Conservation (phyloP, 2,329 filamentous ascomycete species). For the Xylariaceae sp. region DNA sequence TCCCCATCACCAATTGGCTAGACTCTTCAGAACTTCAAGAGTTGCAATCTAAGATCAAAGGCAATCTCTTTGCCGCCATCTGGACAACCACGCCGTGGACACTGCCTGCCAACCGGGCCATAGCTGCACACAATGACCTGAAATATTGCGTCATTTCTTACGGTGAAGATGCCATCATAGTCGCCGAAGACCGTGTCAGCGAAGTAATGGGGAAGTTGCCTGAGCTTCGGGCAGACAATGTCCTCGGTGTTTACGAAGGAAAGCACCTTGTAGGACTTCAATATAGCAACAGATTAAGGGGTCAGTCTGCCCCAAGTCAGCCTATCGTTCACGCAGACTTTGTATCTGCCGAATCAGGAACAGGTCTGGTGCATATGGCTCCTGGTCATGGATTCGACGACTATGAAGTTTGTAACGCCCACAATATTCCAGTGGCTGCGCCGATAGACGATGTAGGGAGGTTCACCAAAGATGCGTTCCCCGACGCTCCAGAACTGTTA, state of each 20-base stretch:
- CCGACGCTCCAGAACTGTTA: slow-evolving; percentile 63
- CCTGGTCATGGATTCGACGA: slow-evolving; percentile 97
- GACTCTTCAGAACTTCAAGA: slow-evolving; percentile 33
- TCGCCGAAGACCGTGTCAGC: slow-evolving; percentile 70
- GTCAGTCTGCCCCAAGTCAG: slow-evolving; percentile 52
- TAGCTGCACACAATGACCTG: slow-evolving; percentile 74
- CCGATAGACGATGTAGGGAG: slow-evolving; percentile 78
- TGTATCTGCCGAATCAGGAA: slow-evolving; percentile 84
- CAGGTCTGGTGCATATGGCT: slow-evolving; percentile 90
- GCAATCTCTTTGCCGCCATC: slow-evolving; percentile 71
- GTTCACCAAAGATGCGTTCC: slow-evolving; percentile 77
- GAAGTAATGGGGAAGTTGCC: slow-evolving; percentile 48
- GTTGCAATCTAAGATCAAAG: slow-evolving; percentile 38
- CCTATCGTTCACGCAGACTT: slow-evolving; percentile 81
- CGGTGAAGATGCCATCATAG: slow-evolving; percentile 57
- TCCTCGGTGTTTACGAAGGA: slow-evolving; percentile 59
- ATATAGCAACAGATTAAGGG: slow-evolving; percentile 70
- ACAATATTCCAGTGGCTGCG: slow-evolving; percentile 71
- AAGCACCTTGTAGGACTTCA: slow-evolving; percentile 59
- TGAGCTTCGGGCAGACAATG: slow-evolving; percentile 17
- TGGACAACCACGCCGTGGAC: slow-evolving; percentile 99
- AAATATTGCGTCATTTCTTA: slow-evolving; percentile 66
- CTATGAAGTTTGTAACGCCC: slow-evolving; percentile 72
- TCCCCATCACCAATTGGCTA: slow-evolving; percentile 57
- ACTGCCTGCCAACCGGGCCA: slow-evolving; percentile 83